These are phyloP conservation scores for Podospora fimiseda DNA, from an alignment of 495 filamentous ascomycete genomes.

Conservation along the genomic window DNA sequence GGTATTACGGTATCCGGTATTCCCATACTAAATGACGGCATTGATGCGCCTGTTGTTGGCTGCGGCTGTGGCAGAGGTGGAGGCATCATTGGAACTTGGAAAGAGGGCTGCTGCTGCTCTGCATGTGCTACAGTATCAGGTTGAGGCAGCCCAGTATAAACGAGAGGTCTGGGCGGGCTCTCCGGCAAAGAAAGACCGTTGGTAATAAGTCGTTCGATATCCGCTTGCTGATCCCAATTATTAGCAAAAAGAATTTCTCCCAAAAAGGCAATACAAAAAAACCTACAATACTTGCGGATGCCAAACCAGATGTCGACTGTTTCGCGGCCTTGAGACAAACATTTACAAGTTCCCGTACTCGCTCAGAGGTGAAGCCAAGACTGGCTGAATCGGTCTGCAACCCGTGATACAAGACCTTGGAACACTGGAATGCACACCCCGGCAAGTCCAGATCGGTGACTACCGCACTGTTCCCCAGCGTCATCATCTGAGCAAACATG, in stretches of 20 bases:
- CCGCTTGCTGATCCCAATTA: conserved; percentile 29
- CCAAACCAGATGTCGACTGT: conserved; percentile 25
- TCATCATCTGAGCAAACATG: conserved; percentile 39
- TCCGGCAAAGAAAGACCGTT: conserved; percentile 24
- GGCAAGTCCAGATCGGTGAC: conserved; percentile 43
- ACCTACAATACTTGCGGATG: conserved; percentile 38
- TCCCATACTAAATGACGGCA: conserved; percentile 4
- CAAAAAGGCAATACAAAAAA: background rate
- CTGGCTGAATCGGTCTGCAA: conserved; percentile 19
- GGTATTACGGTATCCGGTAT: background rate
- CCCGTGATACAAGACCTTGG: conserved; percentile 34
- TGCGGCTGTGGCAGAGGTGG: no score
- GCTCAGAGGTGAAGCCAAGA: conserved; percentile 21
- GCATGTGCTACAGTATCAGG: background rate
- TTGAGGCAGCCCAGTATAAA: background rate
- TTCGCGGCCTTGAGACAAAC: conserved; percentile 25
- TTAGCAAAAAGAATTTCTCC: conserved; percentile 8
- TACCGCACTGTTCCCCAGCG: conserved; percentile 32
- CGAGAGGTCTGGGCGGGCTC: background rate
- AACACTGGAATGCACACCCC: conserved; percentile 44
- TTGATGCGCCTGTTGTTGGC: background rate
- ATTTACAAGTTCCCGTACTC: conserved; percentile 21
- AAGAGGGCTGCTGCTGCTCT: background rate
- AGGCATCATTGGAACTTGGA: conserved; percentile 1
- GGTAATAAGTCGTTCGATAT: conserved; percentile 39